phyloP scores from a whole-genome alignment of 192 early-diverging fungal genomes.

The Gryganskiella cystojenkinii region DNA sequence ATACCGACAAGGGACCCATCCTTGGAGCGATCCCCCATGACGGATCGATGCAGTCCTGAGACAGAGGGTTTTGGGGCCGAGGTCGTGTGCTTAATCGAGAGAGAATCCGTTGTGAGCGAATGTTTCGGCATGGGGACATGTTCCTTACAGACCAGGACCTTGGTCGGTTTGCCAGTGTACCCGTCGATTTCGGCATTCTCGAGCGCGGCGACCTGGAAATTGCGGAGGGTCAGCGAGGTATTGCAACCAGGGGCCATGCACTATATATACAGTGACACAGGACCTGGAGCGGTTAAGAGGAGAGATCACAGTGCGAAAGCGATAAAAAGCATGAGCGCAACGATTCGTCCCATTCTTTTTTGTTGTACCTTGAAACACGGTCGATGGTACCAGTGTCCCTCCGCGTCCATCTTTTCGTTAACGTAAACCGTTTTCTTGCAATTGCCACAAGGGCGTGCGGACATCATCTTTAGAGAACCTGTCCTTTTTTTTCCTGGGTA shows the following conservation, averaged over 20 bases:
- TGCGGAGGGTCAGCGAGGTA: slow-evolving; percentile 18
- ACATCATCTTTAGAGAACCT: slow-evolving; percentile 51
- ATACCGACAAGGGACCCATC: not conserved
- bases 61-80: slow-evolving; percentile 33
- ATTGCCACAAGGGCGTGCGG: slow-evolving; percentile 35
- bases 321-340: not conserved
- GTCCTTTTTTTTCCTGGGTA: not conserved
- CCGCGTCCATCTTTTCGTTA: slow-evolving; percentile 46
- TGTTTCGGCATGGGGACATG: slow-evolving; percentile 43
- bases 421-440: slow-evolving; percentile 50
- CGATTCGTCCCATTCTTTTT: not conserved
- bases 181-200: slow-evolving; percentile 17
- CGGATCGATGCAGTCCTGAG: slow-evolving; percentile 26
- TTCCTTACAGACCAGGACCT: slow-evolving; percentile 48
- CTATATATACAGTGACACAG: not conserved
- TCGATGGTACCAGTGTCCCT: slow-evolving; percentile 43
- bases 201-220: slow-evolving; percentile 39
- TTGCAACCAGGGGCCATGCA: slow-evolving; percentile 34
- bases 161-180: slow-evolving; percentile 15
- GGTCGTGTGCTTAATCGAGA: slow-evolving; percentile 23
- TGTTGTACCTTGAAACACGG: slow-evolving; percentile 45
- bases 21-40: slow-evolving; percentile 25
- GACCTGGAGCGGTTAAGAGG: not conserved
- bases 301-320: not conserved
- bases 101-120: slow-evolving; percentile 13